Conservation (phyloP, 305 asterid species). For the Rubia peregrina region DNA sequence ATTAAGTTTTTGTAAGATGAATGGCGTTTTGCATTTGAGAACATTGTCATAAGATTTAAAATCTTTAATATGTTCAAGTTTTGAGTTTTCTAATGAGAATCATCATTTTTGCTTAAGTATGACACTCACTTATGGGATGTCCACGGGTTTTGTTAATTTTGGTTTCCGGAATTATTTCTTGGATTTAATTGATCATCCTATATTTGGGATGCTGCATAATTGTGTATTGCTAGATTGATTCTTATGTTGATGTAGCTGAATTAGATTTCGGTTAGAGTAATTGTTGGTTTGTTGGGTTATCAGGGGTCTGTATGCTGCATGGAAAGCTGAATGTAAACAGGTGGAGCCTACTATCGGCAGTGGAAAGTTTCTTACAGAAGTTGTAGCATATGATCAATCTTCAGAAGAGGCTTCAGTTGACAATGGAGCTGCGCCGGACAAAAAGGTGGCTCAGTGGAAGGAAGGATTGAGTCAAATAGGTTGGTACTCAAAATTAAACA, state of each 20-base stretch:
- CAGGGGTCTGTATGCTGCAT: slow-evolving; percentile 72
- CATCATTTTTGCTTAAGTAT: background rate
- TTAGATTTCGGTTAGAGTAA: slow-evolving; percentile 11
- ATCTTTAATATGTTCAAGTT: background rate
- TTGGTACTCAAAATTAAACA: slow-evolving; percentile 32
- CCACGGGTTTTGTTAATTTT: background rate
- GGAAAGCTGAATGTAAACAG: slow-evolving; percentile 73
- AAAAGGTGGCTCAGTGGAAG: slow-evolving; percentile 67
- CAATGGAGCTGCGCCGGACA: slow-evolving; percentile 31
- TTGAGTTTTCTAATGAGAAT: background rate
- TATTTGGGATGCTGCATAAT: slow-evolving; percentile 2
- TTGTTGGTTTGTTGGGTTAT: slow-evolving; percentile 18
- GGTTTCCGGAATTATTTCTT: background rate
- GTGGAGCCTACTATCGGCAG: slow-evolving; percentile 72
- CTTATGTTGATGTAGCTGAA: background rate
- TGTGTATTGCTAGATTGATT: background rate
- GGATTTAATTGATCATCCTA: background rate
- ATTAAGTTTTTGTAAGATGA: slow-evolving; percentile 5
- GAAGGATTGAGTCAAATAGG: slow-evolving; percentile 78
- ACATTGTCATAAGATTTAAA: background rate
- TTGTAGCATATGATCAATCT: slow-evolving; percentile 54
- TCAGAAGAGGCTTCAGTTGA: slow-evolving; percentile 28
- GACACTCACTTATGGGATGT: background rate
- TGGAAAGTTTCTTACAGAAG: slow-evolving; percentile 63
- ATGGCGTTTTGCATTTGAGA: background rate